Percentiles rank a stretch among this genome's conserved stretches.
These are phyloP conservation scores for Penicillium sp. DNA, from an alignment of 2,329 filamentous ascomycete genomes.

Conservation along the genomic window DNA sequence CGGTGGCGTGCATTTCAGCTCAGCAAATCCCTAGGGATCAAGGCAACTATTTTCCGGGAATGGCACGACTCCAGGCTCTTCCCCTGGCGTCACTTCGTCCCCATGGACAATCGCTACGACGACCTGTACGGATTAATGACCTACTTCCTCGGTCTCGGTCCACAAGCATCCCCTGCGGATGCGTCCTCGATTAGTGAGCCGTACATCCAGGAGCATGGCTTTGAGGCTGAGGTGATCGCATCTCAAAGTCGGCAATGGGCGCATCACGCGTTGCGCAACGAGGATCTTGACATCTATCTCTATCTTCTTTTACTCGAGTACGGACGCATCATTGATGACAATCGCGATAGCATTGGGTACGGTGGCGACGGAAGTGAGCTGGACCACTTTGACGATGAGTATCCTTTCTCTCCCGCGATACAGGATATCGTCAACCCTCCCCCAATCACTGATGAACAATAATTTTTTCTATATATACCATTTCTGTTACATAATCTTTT, in stretches of 20 bases:
- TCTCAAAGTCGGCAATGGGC: slow-evolving; percentile 39
- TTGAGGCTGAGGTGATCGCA: slow-evolving; percentile 35
- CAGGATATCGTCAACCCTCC: slow-evolving; percentile 3
- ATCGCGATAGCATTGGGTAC: slow-evolving; percentile 60
- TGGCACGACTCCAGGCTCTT: slow-evolving; percentile 55
- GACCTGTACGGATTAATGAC: slow-evolving; percentile 52
- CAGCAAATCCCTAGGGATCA: slow-evolving; percentile 50
- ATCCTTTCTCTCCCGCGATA: slow-evolving; percentile 14
- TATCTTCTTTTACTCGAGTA: slow-evolving; percentile 52
- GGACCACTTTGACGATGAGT: slow-evolving; percentile 12
- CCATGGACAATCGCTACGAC: slow-evolving; percentile 52
- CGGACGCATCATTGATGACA: slow-evolving; percentile 62
- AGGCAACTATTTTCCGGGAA: slow-evolving; percentile 54
- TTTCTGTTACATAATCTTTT: background rate
- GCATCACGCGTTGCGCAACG: slow-evolving; percentile 35
- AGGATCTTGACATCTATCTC: slow-evolving; percentile 62
- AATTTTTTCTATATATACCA: background rate
- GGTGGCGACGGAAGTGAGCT: slow-evolving; percentile 32
- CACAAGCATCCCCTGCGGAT: slow-evolving; percentile 4
- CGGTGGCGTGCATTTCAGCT: slow-evolving; percentile 46
- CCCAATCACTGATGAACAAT: background rate
- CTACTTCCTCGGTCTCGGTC: slow-evolving; percentile 49
- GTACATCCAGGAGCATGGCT: slow-evolving; percentile 33
- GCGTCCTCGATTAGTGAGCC: slow-evolving; percentile 9
- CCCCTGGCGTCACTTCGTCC: slow-evolving; percentile 54